phyloP scores from a whole-genome alignment of 768 basidiomycete species.

The Serendipita vermifera region DNA sequence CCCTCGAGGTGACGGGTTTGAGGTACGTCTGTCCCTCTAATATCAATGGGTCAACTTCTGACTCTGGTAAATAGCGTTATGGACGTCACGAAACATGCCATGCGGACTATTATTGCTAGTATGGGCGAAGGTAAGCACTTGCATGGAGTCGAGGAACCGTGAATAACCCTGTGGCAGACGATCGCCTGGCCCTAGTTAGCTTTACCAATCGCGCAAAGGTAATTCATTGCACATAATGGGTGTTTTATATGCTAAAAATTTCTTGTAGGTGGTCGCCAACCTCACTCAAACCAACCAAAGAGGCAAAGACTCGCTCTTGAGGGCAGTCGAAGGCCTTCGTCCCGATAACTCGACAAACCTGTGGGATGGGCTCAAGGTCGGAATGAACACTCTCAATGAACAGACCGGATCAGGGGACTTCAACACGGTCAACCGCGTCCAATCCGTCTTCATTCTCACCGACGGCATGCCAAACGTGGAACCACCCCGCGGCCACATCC shows the following conservation, averaged over 20 bases:
- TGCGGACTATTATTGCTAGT: conserved; percentile 11
- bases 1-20: conserved; percentile 4
- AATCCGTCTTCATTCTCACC: conserved; percentile 15
- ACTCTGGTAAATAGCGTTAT: background rate
- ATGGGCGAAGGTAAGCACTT: conserved; percentile 11
- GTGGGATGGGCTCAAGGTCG: conserved; percentile 16
- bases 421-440: conserved; percentile 6
- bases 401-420: background rate
- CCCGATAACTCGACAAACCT: conserved; percentile 13
- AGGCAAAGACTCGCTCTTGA: conserved; percentile 11
- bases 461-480: conserved; percentile 15
- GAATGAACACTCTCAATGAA: conserved; percentile 15
- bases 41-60: background rate
- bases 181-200: conserved; percentile 14
- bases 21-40: too few relatives aligned
- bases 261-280: conserved; percentile 6
- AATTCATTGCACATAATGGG: background rate
- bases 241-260: background rate
- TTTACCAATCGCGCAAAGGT: conserved; percentile 13
- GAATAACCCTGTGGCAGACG: background rate
- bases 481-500: conserved; percentile 15
- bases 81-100: conserved; percentile 15
- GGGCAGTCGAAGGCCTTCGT: conserved; percentile 7
- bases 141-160: background rate
- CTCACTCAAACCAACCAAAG: conserved; percentile 12